Base-by-base conservation (phyloP, 495 filamentous ascomycete genomes). In the Rhypophila decipiens region DNA sequence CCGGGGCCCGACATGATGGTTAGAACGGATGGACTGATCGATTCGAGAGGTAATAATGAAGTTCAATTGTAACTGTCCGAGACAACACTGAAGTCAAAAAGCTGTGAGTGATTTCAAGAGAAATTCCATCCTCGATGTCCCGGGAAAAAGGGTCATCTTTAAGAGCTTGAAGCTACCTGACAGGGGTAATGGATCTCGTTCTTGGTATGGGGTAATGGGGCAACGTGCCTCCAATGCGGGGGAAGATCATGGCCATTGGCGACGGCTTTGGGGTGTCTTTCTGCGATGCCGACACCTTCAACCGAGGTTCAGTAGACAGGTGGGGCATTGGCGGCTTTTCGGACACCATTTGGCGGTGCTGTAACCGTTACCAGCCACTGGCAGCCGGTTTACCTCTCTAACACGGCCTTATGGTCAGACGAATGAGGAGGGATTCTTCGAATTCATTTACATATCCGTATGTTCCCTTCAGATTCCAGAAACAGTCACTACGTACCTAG, bases 1-100 rank as follows among this genome's bases (percentile, higher is more conserved):
- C 86, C 87, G 53, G 85, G 85, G 39, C 72, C 70, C 47, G 65
- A 59, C 70, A 73, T 75, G 19, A 51, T 69, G 50, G 31, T 36
- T 9, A 42, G 29, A 41, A 3, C 7, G 18, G 35, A 38, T 38
- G 18, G 35, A 33, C 13, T 33, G 13, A 33, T 35, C 31, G 12
- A 35, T 5, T 5, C 5, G 12, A 35, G 29, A 42, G 10, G 1
- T 27, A 5, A 19, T 42, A 11, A 7, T 27, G 13, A 22, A 12
- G 20, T 20, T 20, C 11, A 41, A 10, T 22, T 41, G 39, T 21
- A 4, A 19, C 5, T 20, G 17, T 24, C n/a, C 24, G 7, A 9
- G 21, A 29, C 22, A 10, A 7, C 19, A 42, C 13, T 24, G 18
- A 24, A 21, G 11, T 45, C 7, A 24, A 35, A 41, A 38, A 38